phyloP scores from a whole-genome alignment of 257 asterid genomes.

The Solanum boliviense region DNA sequence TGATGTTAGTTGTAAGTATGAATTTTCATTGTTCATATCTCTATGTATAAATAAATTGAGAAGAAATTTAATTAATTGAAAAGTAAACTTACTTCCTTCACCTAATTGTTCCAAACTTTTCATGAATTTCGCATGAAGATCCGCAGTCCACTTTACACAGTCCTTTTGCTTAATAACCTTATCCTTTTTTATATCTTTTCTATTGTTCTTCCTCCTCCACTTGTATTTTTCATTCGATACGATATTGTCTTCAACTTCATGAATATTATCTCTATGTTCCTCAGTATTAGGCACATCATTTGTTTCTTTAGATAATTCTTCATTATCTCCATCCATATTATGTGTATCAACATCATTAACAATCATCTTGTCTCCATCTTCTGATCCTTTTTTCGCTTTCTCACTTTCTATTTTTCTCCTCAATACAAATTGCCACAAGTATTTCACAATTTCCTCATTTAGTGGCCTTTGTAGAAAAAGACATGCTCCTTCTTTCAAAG shows the following conservation, averaged over 20 bases:
- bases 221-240: neutral
- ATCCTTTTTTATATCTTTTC: neutral
- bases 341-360: neutral
- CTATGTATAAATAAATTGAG: neutral
- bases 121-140: slow-evolving; percentile 11
- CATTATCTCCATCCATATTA: neutral
- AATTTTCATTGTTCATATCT: neutral
- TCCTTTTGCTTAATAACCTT: neutral
- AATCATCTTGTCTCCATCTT: neutral
- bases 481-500: neutral
- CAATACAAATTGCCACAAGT: neutral
- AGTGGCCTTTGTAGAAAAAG: neutral
- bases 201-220: neutral
- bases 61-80: neutral
- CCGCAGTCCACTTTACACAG: slow-evolving; percentile 7
- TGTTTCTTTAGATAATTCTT: too few relatives aligned
- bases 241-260: neutral
- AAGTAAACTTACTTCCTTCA: slow-evolving; percentile 18
- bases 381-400: neutral
- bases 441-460: neutral
- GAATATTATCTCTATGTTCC: neutral
- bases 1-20: neutral
- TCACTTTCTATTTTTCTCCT: neutral
- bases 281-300: neutral
- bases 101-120: slow-evolving; percentile 12